Conservation (phyloP, 768 basidiomycete species). For the Agrocybe pediades region DNA sequence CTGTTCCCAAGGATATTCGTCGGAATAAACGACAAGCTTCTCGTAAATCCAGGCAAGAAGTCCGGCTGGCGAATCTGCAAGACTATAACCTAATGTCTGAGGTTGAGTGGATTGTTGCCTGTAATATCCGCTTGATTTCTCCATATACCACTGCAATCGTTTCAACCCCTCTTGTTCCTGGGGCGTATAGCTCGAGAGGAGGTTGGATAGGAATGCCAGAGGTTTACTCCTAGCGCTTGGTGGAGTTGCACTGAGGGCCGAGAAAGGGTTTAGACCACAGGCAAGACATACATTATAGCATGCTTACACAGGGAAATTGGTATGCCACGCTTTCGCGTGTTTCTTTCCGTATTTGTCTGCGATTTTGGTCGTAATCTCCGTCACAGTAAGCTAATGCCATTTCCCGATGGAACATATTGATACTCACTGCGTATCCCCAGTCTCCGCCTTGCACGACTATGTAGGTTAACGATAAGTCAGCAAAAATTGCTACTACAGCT, state of each 20-base stretch:
- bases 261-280: neutral
- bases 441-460: conserved; percentile 53
- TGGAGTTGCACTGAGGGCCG: neutral
- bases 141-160: conserved; percentile 27
- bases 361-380: conserved; percentile 26
- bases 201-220: neutral
- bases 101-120: conserved; percentile 46
- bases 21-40: conserved; percentile 14
- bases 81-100: conserved; percentile 53
- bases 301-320: conserved; percentile 30
- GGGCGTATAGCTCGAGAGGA: conserved; percentile 20
- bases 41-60: conserved; percentile 43
- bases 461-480: neutral
- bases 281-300: neutral
- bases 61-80: conserved; percentile 60
- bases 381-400: conserved; percentile 3
- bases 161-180: conserved; percentile 36
- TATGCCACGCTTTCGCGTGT: conserved; percentile 52
- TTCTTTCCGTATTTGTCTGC: conserved; percentile 31
- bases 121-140: conserved; percentile 38
- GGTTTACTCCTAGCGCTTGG: neutral
- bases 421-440: conserved; percentile 42
- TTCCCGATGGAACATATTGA: neutral
- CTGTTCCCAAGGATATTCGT: conserved; percentile 28
- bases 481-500: neutral